A percentile compares a stretch with the other conserved stretches of the same genome.
Conservation (phyloP, 345 rosid genomes). For the Aquilaria malaccensis region DNA sequence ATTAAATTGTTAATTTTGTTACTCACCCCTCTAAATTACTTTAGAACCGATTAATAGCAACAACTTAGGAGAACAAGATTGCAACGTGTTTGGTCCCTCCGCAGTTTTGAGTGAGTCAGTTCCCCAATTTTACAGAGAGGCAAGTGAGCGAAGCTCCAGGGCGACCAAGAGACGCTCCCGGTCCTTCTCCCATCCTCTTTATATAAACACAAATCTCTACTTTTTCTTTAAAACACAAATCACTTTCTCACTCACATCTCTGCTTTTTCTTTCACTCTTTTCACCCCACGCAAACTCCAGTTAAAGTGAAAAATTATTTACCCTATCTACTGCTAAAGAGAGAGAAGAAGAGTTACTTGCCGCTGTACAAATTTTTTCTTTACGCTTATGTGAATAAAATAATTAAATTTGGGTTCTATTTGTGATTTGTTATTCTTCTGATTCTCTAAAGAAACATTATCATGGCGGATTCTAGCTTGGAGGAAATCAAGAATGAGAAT, state of each 20-base stretch:
- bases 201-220: not conserved
- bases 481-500: slow-evolving; percentile 58
- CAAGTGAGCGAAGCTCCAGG: slow-evolving; percentile 4
- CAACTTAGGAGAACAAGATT: too few species aligned
- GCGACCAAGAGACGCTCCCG: slow-evolving; percentile 3
- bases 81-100: too few species aligned
- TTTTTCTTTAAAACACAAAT: not conserved
- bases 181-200: not conserved
- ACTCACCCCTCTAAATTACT: too few species aligned
- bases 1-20: too few species aligned
- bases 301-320: not conserved
- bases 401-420: not conserved
- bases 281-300: not conserved
- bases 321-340: too few species aligned
- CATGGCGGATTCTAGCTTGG: slow-evolving; percentile 40
- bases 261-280: not conserved
- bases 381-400: slow-evolving; percentile 1
- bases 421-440: not conserved
- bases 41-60: too few species aligned
- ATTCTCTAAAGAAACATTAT: slow-evolving; percentile 2
- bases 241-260: not conserved
- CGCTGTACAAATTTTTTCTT: not conserved
- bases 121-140: not conserved
- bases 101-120: too few species aligned
- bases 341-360: not conserved